phyloP scores from a whole-genome alignment of 2,329 filamentous ascomycete genomes.

The Pseudopithomyces chartarum region DNA sequence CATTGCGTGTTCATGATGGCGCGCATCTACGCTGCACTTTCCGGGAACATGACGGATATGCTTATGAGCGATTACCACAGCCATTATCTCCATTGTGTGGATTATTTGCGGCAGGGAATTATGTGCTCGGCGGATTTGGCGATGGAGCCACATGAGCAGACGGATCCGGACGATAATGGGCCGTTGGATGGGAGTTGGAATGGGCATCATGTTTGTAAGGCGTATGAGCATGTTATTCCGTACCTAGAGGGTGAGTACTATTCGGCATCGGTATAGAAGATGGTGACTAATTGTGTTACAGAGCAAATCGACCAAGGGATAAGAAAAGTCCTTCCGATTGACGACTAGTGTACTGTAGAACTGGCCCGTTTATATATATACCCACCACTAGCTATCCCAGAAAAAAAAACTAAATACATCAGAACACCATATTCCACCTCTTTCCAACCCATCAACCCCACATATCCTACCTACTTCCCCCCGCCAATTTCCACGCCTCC shows the following conservation, averaged over 20 bases:
- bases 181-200: constrained; percentile 14
- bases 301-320: constrained; percentile 11
- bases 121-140: constrained; percentile 20
- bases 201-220: constrained; percentile 17
- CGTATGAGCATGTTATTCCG: constrained; percentile 13
- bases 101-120: constrained; percentile 19
- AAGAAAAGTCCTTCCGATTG: constrained; percentile 13
- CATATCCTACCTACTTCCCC: not conserved
- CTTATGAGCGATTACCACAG: constrained; percentile 13
- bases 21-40: constrained; percentile 12
- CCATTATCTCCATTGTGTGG: constrained; percentile 20
- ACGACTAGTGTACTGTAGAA: too few species aligned
- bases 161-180: constrained; percentile 15
- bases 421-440: too few species aligned
- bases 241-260: constrained; percentile 17
- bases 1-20: constrained; percentile 17
- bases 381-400: too few species aligned
- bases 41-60: not conserved
- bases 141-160: constrained; percentile 14
- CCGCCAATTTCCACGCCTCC: constrained; percentile 10
- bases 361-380: too few species aligned
- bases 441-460: too few species aligned
- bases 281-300: not conserved
- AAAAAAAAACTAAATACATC: too few species aligned
- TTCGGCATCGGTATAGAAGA: too few species aligned